phyloP scores from a whole-genome alignment of 805 yeast species.

The Metschnikowia cerradonensis region DNA sequence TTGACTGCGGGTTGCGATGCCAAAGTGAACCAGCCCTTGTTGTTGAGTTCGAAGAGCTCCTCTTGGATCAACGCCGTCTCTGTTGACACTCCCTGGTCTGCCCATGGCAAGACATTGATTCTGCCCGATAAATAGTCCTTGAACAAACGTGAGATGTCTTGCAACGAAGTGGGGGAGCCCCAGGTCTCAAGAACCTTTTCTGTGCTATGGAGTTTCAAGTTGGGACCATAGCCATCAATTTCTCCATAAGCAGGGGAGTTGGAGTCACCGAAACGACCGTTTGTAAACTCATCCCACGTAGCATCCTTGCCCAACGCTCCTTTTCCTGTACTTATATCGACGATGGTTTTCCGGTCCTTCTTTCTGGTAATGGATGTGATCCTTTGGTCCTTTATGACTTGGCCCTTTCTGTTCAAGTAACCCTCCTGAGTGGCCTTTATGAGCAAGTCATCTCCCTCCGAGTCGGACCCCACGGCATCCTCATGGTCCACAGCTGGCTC shows the following conservation, averaged over 20 bases:
- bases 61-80: constrained; percentile 94
- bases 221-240: constrained; percentile 95
- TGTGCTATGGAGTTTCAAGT: constrained; percentile 64
- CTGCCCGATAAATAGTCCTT: constrained; percentile 69
- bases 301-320: constrained; percentile 86
- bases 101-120: constrained; percentile 84
- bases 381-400: constrained; percentile 33
- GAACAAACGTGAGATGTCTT: constrained; percentile 65
- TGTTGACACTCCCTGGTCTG: constrained; percentile 76
- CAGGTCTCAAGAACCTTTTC: constrained; percentile 66
- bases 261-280: constrained; percentile 93
- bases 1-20: constrained; percentile 96
- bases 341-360: constrained; percentile 48
- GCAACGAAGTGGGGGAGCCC: constrained; percentile 65
- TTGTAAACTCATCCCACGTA: constrained; percentile 96
- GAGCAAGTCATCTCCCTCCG: constrained; percentile 23
- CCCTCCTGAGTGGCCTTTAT: constrained; percentile 20
- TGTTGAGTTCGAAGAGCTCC: constrained; percentile 75
- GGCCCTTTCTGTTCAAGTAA: constrained; percentile 25
- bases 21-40: constrained; percentile 73
- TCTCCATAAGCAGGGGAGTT: constrained; percentile 97
- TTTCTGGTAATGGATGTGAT: constrained; percentile 22
- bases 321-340: constrained; percentile 79
- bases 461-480: constrained; percentile 40
- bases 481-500: constrained; percentile 21